Evolutionary conservation across 768 basidiomycete genomes (phyloP).

Genomic region (Termitomyces sp.): DNA sequence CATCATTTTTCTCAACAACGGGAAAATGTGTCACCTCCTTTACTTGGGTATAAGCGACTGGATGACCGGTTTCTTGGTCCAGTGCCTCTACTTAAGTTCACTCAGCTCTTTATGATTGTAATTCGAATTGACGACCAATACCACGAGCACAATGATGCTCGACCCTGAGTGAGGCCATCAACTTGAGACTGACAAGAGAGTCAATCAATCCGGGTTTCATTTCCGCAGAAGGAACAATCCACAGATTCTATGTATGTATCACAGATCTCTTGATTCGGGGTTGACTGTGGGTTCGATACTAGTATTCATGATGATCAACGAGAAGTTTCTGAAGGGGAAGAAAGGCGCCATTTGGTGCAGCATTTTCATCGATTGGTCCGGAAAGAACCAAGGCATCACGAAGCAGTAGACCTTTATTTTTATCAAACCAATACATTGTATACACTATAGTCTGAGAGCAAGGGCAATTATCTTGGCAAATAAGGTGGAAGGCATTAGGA

Average conservation of each 20-base stretch:
- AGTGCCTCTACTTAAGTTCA: not conserved
- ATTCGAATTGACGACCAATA: constrained; percentile 1
- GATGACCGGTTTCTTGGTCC: constrained; percentile 17
- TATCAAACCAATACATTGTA: too few species aligned
- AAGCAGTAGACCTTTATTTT: too few species aligned
- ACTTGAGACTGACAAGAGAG: too few species aligned
- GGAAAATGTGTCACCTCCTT: constrained; percentile 1
- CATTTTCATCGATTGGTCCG: constrained; percentile 48
- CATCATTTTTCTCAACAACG: not conserved
- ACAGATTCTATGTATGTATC: too few species aligned
- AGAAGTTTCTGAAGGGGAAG: not conserved
- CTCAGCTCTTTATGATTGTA: too few species aligned
- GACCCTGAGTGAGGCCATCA: too few species aligned
- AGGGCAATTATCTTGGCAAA: too few species aligned
- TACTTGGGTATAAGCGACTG: constrained; percentile 22
- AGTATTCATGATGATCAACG: not conserved
- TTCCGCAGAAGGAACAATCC: too few species aligned
- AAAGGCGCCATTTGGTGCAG: constrained; percentile 64
- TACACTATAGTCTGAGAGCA: too few species aligned
- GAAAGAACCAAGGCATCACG: constrained; percentile 82
- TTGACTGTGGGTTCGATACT: constrained; percentile 42
- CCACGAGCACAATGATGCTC: too few species aligned
- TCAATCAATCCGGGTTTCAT: too few species aligned
- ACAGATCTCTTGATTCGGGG: constrained; percentile 26
- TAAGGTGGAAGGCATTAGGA: too few species aligned